phyloP scores from a whole-genome alignment of 192 early-diverging fungal species.

The Paraglomus occultum region DNA sequence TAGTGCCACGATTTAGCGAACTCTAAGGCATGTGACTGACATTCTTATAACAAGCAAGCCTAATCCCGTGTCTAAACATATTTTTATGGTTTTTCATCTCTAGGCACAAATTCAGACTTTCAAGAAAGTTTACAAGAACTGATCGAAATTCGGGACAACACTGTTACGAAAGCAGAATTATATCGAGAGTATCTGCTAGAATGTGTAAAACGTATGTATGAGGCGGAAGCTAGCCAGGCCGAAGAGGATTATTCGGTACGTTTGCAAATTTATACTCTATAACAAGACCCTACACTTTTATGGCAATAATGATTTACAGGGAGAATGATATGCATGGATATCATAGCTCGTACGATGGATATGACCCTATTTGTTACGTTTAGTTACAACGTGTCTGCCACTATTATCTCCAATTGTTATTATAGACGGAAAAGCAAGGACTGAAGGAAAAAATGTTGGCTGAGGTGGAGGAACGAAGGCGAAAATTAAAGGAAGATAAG shows the following conservation, averaged over 20 bases:
- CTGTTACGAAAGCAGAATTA: conserved; percentile 46
- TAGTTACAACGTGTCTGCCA: not conserved
- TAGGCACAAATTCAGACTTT: conserved; percentile 64
- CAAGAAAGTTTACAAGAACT: conserved; percentile 56
- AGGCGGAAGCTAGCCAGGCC: conserved; percentile 48
- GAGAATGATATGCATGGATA: not conserved
- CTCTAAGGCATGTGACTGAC: not conserved
- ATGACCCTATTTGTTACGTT: too few relatives aligned
- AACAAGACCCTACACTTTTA: too few relatives aligned
- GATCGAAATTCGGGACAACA: conserved; percentile 52
- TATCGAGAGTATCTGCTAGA: conserved; percentile 63
- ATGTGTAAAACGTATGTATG: conserved; percentile 55
- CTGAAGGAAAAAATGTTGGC: conserved; percentile 67
- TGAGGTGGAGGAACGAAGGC: conserved; percentile 69
- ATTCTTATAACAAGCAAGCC: not conserved
- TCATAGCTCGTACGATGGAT: too few relatives aligned
- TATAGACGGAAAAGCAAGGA: conserved; percentile 56
- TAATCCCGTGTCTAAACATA: not conserved
- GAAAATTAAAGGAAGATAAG: conserved; percentile 74
- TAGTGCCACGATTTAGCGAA: not conserved
- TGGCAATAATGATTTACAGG: conserved; percentile 5
- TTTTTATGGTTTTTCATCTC: conserved; percentile 20
- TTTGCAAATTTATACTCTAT: not conserved
- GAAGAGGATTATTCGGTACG: conserved; percentile 61
- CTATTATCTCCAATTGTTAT: too few relatives aligned